phyloP scores from a whole-genome alignment of 345 rosid genomes.

The Streptanthus diversifolius region DNA sequence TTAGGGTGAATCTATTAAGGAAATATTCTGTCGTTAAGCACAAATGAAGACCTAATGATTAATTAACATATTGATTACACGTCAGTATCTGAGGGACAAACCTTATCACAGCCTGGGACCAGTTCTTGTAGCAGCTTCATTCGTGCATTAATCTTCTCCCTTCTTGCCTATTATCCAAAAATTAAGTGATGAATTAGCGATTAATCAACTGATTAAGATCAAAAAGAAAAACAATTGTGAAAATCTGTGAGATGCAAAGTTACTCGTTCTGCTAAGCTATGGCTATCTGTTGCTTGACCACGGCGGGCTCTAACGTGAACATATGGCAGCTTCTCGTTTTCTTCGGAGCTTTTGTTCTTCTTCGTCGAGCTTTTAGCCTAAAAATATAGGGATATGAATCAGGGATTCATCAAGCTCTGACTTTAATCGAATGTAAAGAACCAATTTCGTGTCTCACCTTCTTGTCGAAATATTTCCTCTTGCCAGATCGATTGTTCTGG shows the following conservation, averaged over 20 bases:
- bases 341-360: constrained; percentile 56
- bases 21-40: constrained; percentile 28
- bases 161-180: constrained; percentile 51
- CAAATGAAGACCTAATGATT: constrained; percentile 43
- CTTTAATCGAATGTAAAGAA: background rate
- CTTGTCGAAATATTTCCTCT: constrained; percentile 57
- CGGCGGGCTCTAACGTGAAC: constrained; percentile 80
- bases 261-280: constrained; percentile 81
- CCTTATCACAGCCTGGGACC: constrained; percentile 93
- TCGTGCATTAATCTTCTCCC: constrained; percentile 72
- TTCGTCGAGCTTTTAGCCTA: constrained; percentile 56
- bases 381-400: background rate
- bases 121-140: constrained; percentile 77
- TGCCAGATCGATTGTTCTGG: constrained; percentile 27
- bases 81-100: constrained; percentile 26
- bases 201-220: constrained; percentile 20
- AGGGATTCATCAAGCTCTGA: background rate
- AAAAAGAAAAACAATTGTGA: background rate
- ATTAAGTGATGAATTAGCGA: constrained; percentile 9
- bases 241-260: background rate
- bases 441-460: constrained; percentile 36
- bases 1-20: constrained; percentile 24
- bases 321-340: constrained; percentile 58
- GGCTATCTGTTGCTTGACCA: constrained; percentile 79
- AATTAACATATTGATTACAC: constrained; percentile 38